Evolutionary conservation across 768 basidiomycete species (phyloP).

Genomic region (Brasilioporus rufonigricans): DNA sequence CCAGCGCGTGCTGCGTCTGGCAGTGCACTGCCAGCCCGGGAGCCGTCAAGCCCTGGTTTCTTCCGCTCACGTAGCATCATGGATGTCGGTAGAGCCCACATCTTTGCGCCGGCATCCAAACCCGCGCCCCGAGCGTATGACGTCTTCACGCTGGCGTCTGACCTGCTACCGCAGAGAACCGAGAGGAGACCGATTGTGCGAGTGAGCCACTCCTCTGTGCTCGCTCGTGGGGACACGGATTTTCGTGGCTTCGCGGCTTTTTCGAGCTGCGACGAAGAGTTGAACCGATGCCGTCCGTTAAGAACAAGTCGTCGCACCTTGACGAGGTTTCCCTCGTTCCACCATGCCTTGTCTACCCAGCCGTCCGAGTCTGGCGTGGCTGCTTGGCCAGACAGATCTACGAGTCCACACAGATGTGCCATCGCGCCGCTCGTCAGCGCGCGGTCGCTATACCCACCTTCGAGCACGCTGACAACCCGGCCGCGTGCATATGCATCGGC

Average conservation of each 20-base stretch:
- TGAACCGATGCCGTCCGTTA: background rate
- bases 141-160: slow-evolving; percentile 1
- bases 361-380: background rate
- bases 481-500: slow-evolving; percentile 65
- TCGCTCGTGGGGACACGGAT: slow-evolving; percentile 34
- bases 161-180: background rate
- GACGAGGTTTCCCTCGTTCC: slow-evolving; percentile 56
- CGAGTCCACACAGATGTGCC: slow-evolving; percentile 76
- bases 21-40: background rate
- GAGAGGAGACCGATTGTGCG: slow-evolving; percentile 40
- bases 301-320: slow-evolving; percentile 39
- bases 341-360: slow-evolving; percentile 55
- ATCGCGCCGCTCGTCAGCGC: slow-evolving; percentile 82
- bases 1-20: background rate
- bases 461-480: slow-evolving; percentile 81
- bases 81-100: slow-evolving; percentile 35
- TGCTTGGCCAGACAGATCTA: slow-evolving; percentile 11
- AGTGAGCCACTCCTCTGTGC: slow-evolving; percentile 55
- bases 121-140: background rate
- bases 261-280: slow-evolving; percentile 49
- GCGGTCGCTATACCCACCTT: slow-evolving; percentile 93
- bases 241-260: slow-evolving; percentile 60
- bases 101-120: background rate
- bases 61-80: slow-evolving; percentile 52
- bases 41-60: slow-evolving; percentile 14